Evolutionary conservation across 75 land plant species (phyloP), one percentile per base, ranked within the genome.

Genomic region (Picea sitchensis): DNA sequence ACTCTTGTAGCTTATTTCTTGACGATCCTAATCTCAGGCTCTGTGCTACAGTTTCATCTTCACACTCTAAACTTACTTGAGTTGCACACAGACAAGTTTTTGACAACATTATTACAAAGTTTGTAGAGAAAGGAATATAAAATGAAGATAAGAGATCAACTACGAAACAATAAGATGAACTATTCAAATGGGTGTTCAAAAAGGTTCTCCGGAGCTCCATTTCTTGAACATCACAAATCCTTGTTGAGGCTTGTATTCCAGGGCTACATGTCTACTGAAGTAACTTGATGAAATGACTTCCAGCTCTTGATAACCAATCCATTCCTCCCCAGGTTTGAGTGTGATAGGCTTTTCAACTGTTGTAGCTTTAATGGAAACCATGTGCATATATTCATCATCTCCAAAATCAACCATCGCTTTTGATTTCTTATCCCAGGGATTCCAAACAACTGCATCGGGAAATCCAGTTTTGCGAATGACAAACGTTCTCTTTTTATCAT

Each of bases 401-500:
- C 81, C 88, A 60, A 87, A 81, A 58, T 87, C 88, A 15, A 72
- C 30, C 88, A 87, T 41, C 2, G 83, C 83, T 73, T 78, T 84
- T 38, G 88, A 82, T 81, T 81, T 84, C 58, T 84, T 87, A 36
- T 84, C 87, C 88, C 88, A 87, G 56, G 88, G 88, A 81, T 87
- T 87, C 88, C 88, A 87, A 41, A 87, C 88, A 30, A 77, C 83
- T 82, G 73, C 58, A 83, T 91, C 93, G 34, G 93, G 89, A 67
- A 87, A 77, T 18, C 93, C 93, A 59, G 83, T 87, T 73, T 91
- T 91, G 14, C 87, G 76, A 64, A 91, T 63, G 14, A 83, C 90
- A 59, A 84, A 76, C 4, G 92, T 88, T 75, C 90, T 83, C 68
- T 91, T 91, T 83, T 91, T 88, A 80, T 85, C 91, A 58, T 91